Evolutionary conservation across 2,329 filamentous ascomycete species (phyloP).

Genomic region (Apiospora phragmitis): DNA sequence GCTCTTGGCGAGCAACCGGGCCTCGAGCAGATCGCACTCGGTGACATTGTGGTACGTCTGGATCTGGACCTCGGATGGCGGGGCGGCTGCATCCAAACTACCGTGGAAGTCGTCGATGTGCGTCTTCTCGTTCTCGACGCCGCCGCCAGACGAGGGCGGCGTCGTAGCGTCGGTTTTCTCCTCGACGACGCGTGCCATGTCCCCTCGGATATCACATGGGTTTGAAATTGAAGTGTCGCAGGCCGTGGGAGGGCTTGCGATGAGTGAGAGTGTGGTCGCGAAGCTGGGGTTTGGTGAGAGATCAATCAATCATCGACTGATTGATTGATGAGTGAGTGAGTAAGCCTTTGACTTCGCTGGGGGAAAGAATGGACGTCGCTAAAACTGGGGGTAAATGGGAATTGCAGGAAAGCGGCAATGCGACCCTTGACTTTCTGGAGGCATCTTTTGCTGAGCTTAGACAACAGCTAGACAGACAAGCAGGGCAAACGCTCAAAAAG

Average conservation of each 20-base stretch:
- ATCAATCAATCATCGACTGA: neutral
- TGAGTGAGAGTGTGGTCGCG: neutral
- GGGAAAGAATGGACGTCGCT: constrained; percentile 7
- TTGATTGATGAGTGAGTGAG: constrained; percentile 3
- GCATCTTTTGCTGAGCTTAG: neutral
- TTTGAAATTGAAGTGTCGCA: neutral
- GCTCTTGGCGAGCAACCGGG: constrained; percentile 22
- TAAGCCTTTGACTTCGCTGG: neutral
- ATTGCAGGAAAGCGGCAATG: constrained; percentile 5
- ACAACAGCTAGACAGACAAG: neutral
- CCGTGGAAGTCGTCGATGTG: neutral
- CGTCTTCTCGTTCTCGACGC: constrained; percentile 3
- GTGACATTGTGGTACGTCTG: constrained; percentile 24
- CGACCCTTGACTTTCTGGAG: neutral
- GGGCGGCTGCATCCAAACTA: neutral
- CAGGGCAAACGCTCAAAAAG: neutral
- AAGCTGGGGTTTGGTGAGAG: neutral
- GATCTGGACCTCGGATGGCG: neutral
- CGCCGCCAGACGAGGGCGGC: neutral
- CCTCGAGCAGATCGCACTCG: constrained; percentile 25
- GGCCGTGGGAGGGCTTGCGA: constrained; percentile 6
- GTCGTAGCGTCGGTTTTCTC: neutral
- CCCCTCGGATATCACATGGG: neutral
- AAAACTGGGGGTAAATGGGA: constrained; percentile 7
- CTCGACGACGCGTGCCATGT: constrained; percentile 6